phyloP scores from a whole-genome alignment of 768 basidiomycete species.

The Tulasnella sp. region DNA sequence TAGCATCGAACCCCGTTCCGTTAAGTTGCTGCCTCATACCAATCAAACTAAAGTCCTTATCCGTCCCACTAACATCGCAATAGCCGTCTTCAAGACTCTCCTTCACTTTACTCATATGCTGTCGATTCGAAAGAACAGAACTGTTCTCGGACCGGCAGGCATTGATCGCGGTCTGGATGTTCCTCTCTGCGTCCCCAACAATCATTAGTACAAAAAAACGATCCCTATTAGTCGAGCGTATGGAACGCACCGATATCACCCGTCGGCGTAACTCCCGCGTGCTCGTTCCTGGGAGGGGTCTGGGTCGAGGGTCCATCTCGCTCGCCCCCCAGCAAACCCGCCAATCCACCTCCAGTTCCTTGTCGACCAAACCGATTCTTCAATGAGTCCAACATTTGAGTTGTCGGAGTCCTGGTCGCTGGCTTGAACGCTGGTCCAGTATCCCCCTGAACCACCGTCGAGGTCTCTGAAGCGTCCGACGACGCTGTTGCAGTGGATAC shows the following conservation, averaged over 20 bases:
- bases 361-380: conserved; percentile 1
- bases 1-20: not conserved
- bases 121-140: conserved; percentile 52
- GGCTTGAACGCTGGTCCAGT: not conserved
- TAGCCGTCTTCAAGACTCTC: conserved; percentile 75
- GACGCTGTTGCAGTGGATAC: conserved; percentile 2
- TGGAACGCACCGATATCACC: conserved; percentile 37
- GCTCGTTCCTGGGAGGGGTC: conserved; percentile 17
- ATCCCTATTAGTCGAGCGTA: conserved; percentile 2
- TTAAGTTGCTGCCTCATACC: conserved; percentile 36
- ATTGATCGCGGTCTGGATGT: conserved; percentile 42
- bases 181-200: conserved; percentile 19
- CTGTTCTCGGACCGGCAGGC: conserved; percentile 65
- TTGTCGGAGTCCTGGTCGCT: not conserved
- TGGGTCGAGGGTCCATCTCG: conserved; percentile 2
- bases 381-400: not conserved
- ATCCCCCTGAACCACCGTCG: not conserved
- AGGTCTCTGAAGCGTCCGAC: not conserved
- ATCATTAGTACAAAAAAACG: conserved; percentile 18
- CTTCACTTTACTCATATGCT: conserved; percentile 62
- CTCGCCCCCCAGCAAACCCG: not conserved
- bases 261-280: conserved; percentile 35
- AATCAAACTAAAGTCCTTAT: conserved; percentile 51
- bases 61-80: conserved; percentile 64
- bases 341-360: not conserved